Evolutionary conservation across 2,329 filamentous ascomycete species (phyloP).

Genomic region (Xylaria sp.): DNA sequence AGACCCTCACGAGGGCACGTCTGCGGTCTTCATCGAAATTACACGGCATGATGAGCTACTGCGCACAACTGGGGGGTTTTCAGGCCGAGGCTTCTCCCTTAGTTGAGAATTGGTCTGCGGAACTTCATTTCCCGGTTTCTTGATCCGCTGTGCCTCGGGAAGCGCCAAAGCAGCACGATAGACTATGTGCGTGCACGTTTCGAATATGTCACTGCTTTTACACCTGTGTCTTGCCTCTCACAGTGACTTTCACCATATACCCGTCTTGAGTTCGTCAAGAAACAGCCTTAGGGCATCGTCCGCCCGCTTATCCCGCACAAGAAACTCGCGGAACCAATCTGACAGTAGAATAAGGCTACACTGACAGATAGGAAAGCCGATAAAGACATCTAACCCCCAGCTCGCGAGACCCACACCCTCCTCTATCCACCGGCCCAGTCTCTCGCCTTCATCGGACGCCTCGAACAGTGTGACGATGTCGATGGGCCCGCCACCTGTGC

Average conservation of each 20-base stretch:
- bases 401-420: slow-evolving; percentile 31
- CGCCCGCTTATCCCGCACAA: slow-evolving; percentile 34
- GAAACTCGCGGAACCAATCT: slow-evolving; percentile 42
- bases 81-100: background rate
- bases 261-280: slow-evolving; percentile 30
- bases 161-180: background rate
- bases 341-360: slow-evolving; percentile 37
- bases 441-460: slow-evolving; percentile 23
- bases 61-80: background rate
- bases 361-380: slow-evolving; percentile 39
- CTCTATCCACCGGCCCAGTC: slow-evolving; percentile 32
- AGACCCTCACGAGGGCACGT: background rate
- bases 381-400: slow-evolving; percentile 38
- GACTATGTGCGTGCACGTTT: too few species aligned
- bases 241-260: slow-evolving; percentile 12
- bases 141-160: too few species aligned
- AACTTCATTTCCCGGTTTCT: too few species aligned
- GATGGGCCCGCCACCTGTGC: slow-evolving; percentile 15
- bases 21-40: background rate
- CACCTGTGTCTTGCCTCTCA: background rate
- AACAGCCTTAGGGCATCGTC: slow-evolving; percentile 28
- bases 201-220: background rate
- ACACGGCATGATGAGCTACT: background rate
- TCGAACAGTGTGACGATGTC: slow-evolving; percentile 36
- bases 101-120: background rate